Conservation (phyloP, 164 flowering plant genomes). For the Piper longum region DNA sequence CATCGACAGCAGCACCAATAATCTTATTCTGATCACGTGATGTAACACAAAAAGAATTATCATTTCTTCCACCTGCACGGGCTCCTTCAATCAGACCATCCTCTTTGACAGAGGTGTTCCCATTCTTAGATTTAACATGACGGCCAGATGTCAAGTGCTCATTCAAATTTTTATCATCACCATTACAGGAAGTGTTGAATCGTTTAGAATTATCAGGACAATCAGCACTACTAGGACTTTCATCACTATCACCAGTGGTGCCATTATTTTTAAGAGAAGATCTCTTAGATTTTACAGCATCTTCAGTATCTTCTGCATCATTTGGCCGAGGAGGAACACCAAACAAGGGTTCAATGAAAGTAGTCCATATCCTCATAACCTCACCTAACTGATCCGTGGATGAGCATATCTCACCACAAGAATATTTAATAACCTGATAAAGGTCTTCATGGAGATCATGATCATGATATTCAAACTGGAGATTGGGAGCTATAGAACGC, state of each 20-base stretch:
- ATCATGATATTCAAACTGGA: conserved; percentile 60
- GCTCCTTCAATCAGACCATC: conserved; percentile 31
- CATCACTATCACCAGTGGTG: conserved; percentile 35
- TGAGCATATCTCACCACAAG: conserved; percentile 70
- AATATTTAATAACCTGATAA: conserved; percentile 63
- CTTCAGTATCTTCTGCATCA: conserved; percentile 67
- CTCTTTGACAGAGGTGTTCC: conserved; percentile 26
- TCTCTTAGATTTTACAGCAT: conserved; percentile 41
- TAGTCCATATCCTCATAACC: conserved; percentile 89
- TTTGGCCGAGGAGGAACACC: conserved; percentile 65
- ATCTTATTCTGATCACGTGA: conserved; percentile 24
- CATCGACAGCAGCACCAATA: conserved; percentile 22
- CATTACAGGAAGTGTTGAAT: conserved; percentile 28
- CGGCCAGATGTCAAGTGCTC: conserved; percentile 40
- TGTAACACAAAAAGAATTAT: conserved; percentile 15
- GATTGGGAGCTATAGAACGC: conserved; percentile 43
- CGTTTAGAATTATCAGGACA: conserved; percentile 26
- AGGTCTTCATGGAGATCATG: conserved; percentile 72
- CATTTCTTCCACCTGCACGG: conserved; percentile 20
- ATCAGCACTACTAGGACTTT: conserved; percentile 32
- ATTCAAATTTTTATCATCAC: conserved; percentile 27
- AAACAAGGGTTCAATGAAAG: conserved; percentile 70
- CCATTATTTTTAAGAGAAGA: conserved; percentile 24
- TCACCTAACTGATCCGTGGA: conserved; percentile 66
- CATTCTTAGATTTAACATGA: conserved; percentile 25